Evolutionary conservation across 1,139 yeast genomes (phyloP), one percentile per base, ranked within the genome.

Genomic region (Neolecta irregularis): DNA sequence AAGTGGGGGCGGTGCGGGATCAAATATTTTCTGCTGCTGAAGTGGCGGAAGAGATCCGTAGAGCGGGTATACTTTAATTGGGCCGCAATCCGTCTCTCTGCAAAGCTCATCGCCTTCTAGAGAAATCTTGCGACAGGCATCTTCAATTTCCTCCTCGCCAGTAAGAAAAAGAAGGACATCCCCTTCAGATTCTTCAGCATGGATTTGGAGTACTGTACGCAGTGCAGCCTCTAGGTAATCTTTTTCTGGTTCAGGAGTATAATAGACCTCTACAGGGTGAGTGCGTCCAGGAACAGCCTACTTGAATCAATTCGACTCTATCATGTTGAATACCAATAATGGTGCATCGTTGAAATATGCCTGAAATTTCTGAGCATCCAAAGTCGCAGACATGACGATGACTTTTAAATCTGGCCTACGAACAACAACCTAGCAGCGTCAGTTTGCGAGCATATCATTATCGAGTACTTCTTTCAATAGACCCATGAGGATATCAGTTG

Each of bases 211-310:
- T 9, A 85, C 98, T 0, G 96, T 88, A 46, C 95, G 65, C 41
- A 88, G 79, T 1, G 98, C 93, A 24, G 94, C 80, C 53, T 85
- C 96, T 49, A 88, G 61, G 52, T 88, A 88, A 53, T 88, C 96
- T 46, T 88, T 72, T 60, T 88, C 96, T 54, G 75, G 83, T 55
- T 88, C 96, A 15, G 95, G 94, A 1, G 98, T 88, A 56, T 88
- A 88, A 58, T 81, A 88, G 40, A 88, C 77, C 54, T 88, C 98
- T 35, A 88, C 98, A 1, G 98, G 96, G 53, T 74, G 91, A 1
- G 98, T 88, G 66, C 98, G 73, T 53, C 98, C 98, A 2, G 98
- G 95, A 24, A 88, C 96, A 0, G 96, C 93, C n/a, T n/a, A n/a
- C n/a, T n/a, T n/a, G n/a, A n/a, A n/a, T n/a, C n/a, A n/a, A n/a